Evolutionary conservation across 495 filamentous ascomycete species (phyloP).

Genomic region (Penicillium ucsense): DNA sequence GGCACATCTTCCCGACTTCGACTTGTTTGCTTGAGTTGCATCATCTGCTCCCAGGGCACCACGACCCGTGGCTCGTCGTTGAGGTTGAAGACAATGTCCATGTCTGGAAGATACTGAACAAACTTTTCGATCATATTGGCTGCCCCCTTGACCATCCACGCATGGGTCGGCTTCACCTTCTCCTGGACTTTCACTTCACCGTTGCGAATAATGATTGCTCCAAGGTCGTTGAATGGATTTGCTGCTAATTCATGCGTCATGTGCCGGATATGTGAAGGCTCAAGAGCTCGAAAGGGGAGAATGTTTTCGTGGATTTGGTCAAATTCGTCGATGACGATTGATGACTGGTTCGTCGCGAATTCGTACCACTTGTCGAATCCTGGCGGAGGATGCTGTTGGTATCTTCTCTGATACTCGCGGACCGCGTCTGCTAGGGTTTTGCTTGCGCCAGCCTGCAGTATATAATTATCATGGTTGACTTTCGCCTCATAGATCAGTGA

Average conservation of each 20-base stretch:
- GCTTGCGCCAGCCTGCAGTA: conserved; percentile 26
- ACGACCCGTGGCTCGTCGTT: conserved; percentile 69
- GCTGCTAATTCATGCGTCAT: conserved; percentile 33
- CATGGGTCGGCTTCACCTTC: conserved; percentile 39
- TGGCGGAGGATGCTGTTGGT: conserved; percentile 41
- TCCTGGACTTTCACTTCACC: conserved; percentile 35
- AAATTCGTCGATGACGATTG: conserved; percentile 65
- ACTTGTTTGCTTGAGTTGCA: conserved; percentile 28
- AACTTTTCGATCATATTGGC: conserved; percentile 59
- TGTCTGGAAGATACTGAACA: conserved; percentile 60
- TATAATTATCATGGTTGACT: conserved; percentile 26
- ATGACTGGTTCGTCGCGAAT: conserved; percentile 53
- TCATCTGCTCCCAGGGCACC: conserved; percentile 53
- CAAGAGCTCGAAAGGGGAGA: conserved; percentile 62
- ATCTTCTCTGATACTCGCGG: conserved; percentile 32
- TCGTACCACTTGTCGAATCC: conserved; percentile 58
- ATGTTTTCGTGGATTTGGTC: conserved; percentile 63
- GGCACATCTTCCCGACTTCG: conserved; percentile 14
- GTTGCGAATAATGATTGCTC: conserved; percentile 36
- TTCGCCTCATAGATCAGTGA: conserved; percentile 33
- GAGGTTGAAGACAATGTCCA: conserved; percentile 75
- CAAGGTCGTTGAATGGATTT: conserved; percentile 41
- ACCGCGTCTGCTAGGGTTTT: conserved; percentile 30
- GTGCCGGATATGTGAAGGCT: conserved; percentile 48
- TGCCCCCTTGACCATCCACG: conserved; percentile 50